Evolutionary conservation across 2,329 filamentous ascomycete species (phyloP).

Genomic region (Claviceps paspali): DNA sequence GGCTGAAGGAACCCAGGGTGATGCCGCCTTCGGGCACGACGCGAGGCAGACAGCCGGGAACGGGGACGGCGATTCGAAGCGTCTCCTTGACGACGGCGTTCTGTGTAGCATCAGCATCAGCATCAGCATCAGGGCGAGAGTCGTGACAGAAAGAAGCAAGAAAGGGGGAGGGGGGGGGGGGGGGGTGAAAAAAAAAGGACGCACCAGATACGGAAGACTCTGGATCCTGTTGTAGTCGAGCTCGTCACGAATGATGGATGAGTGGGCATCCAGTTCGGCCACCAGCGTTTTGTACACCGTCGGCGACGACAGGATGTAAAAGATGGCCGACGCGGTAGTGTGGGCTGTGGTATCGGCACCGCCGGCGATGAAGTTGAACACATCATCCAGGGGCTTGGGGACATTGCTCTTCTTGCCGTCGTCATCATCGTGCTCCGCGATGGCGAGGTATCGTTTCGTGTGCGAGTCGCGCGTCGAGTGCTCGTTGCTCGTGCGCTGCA

Average conservation of each 20-base stretch:
- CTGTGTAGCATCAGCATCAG: too few species aligned
- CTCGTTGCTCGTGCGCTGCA: background rate
- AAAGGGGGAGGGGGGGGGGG: too few species aligned
- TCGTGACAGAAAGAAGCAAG: too few species aligned
- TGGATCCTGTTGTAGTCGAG: background rate
- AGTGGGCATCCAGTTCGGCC: background rate
- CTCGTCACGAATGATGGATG: background rate
- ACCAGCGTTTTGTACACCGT: background rate
- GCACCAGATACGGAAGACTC: background rate
- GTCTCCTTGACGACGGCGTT: slow-evolving; percentile 2
- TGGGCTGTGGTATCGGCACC: slow-evolving; percentile 1
- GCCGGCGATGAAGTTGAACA: slow-evolving; percentile 2
- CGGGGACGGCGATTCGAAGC: background rate
- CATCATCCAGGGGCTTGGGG: background rate
- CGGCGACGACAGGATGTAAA: slow-evolving; percentile 1
- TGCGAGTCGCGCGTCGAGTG: background rate
- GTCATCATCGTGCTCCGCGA: background rate
- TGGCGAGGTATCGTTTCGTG: background rate
- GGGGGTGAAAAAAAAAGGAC: too few species aligned
- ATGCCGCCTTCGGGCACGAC: background rate
- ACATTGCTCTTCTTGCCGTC: background rate
- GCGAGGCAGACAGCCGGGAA: background rate
- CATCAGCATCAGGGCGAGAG: too few species aligned
- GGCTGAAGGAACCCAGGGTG: background rate
- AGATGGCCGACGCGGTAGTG: slow-evolving; percentile 1